Percentiles rank a stretch among this genome's conserved stretches.
These are phyloP conservation scores for Xylaria digitata DNA, from an alignment of 2,329 filamentous ascomycete genomes.

Conservation along the genomic window DNA sequence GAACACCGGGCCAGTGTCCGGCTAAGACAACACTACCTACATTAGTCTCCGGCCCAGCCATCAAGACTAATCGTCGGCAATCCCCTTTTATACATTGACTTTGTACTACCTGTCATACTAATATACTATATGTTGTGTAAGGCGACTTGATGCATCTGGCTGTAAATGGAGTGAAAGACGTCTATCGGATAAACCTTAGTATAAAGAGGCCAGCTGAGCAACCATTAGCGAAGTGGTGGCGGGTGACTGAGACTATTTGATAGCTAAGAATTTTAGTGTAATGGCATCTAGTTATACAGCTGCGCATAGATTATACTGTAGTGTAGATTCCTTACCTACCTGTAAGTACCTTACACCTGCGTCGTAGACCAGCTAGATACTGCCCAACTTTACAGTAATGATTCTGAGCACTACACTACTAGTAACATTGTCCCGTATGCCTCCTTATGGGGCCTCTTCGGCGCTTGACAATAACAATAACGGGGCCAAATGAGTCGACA, in stretches of 20 bases:
- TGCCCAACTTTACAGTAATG: conserved; percentile 10
- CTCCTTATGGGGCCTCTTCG: conserved; percentile 20
- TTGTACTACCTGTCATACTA: too few species aligned
- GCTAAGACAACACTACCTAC: too few species aligned
- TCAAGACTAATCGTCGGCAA: not conserved
- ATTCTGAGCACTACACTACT: not conserved
- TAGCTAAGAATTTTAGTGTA: not conserved
- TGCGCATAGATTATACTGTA: too few species aligned
- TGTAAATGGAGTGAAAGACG: not conserved
- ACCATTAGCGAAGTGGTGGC: not conserved
- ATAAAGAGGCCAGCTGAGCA: conserved; percentile 11
- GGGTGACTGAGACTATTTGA: not conserved
- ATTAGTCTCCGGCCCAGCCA: not conserved
- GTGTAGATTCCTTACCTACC: too few species aligned
- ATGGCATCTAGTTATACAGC: too few species aligned
- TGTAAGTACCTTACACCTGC: too few species aligned
- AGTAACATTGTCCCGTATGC: conserved; percentile 12
- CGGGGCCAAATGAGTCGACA: not conserved
- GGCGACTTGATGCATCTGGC: conserved; percentile 21
- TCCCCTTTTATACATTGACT: not conserved
- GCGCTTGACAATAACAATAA: conserved; percentile 11
- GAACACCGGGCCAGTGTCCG: not conserved
- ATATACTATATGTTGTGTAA: conserved; percentile 21
- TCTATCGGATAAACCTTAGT: not conserved
- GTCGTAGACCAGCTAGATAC: not conserved